Percentiles rank a stretch among this genome's conserved stretches.
These are phyloP conservation scores for Hygrophila difformis DNA, from an alignment of 257 asterid genomes.

Conservation along the genomic window DNA sequence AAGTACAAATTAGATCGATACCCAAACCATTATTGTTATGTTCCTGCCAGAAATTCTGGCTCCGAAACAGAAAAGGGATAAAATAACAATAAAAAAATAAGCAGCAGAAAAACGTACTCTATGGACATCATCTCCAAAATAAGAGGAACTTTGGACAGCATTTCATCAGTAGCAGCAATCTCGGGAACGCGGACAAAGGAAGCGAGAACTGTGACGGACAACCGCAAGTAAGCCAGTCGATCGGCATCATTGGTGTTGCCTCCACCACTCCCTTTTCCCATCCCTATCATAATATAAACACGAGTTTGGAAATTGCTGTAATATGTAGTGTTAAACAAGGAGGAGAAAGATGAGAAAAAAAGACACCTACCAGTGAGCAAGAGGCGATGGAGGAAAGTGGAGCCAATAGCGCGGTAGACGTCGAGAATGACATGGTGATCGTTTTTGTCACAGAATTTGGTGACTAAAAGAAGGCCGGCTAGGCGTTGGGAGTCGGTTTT, in stretches of 20 bases:
- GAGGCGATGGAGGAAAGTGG: slow-evolving; percentile 71
- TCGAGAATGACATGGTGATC: slow-evolving; percentile 49
- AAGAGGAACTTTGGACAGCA: slow-evolving; percentile 48
- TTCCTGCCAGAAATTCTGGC: no score
- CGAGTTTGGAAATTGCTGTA: neutral
- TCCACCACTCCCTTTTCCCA: slow-evolving; percentile 36
- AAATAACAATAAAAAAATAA: neutral
- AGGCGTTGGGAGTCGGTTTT: slow-evolving; percentile 74
- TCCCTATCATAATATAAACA: slow-evolving; percentile 25
- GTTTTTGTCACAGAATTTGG: slow-evolving; percentile 62
- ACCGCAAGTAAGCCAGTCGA: slow-evolving; percentile 59
- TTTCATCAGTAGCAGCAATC: slow-evolving; percentile 60
- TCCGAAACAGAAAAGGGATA: no score
- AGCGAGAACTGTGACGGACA: slow-evolving; percentile 63
- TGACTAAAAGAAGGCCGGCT: slow-evolving; percentile 70
- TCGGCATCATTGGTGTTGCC: slow-evolving; percentile 23
- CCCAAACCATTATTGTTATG: no score
- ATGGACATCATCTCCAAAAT: slow-evolving; percentile 40
- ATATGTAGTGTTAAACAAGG: neutral
- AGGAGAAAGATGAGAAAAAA: neutral
- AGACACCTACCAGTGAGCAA: slow-evolving; percentile 46
- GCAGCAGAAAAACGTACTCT: slow-evolving; percentile 31
- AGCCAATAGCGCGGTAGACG: slow-evolving; percentile 58
- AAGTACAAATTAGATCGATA: no score
- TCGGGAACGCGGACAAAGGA: slow-evolving; percentile 62